Evolutionary conservation across 495 filamentous ascomycete genomes (phyloP), one percentile per base, ranked within the genome.

Genomic region (Viridothelium virens): DNA sequence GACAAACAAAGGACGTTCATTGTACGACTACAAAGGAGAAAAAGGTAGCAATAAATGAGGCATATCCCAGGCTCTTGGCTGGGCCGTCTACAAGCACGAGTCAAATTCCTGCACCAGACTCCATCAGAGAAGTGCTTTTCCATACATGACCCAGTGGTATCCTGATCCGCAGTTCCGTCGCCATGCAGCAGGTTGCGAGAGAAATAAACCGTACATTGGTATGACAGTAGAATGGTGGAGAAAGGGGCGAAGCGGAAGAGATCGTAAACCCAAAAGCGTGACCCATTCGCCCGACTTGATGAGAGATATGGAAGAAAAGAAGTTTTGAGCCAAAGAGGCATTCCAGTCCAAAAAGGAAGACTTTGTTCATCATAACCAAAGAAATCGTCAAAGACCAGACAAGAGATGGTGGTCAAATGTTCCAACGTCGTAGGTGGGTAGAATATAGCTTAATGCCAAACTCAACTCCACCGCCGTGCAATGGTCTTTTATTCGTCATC

Each of bases 1-100:
- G 16, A 18, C 9, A 53, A 18, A 16, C 12, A 18, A 16, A 59
- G 10, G 14, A 53, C 0, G 10, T 59, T 31, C 18, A 59, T 59
- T 59, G 7, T 59, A 59, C 0, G n/a, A 59, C 53, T 59, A 59
- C 53, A 59, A 31, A 59, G 53, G 31, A 59, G 53, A 59, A 36
- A 7, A 14, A 33, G 5, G 25, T 18, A 59, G 53, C 53, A 18
- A 31, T 9, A 9, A 34, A 59, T 10, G 31, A 59, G 53, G 36
- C 53, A 14, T 59, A 59, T 31, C 31, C 53, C 31, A 36, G 14
- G 53, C 53, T 3, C 33, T 36, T 7, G 14, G 14, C 6, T 44
- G 25, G 25, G 1, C 48, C 48, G 2, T 36, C 53, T 59, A 36
- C 48, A 59, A 59, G 53, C 7, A 5, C 36, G 31, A 59, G 53